Conservation (phyloP, 805 yeast species). For the Peterozyma xylosa region DNA sequence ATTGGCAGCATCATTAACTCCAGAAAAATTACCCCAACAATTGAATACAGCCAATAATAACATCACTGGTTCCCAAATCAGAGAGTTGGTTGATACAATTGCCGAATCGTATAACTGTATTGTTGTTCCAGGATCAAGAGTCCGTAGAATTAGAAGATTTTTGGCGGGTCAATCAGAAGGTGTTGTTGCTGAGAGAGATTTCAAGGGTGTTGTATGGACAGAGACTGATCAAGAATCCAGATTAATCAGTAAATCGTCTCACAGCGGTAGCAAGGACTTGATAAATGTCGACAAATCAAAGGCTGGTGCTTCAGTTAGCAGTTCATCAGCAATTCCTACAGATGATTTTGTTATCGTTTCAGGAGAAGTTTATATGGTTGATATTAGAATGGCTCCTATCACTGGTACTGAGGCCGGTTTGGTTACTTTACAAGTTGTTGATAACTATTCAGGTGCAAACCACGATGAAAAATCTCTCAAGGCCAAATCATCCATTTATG, state of each 20-base stretch:
- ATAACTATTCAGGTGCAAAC: slow-evolving; percentile 56
- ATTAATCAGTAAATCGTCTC: slow-evolving; percentile 34
- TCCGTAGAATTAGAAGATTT: slow-evolving; percentile 87
- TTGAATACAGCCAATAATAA: slow-evolving; percentile 28
- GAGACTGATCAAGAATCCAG: slow-evolving; percentile 71
- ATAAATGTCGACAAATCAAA: slow-evolving; percentile 29
- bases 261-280: slow-evolving; percentile 23
- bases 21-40: slow-evolving; percentile 63
- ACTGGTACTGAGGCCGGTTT: slow-evolving; percentile 54
- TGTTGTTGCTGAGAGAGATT: slow-evolving; percentile 83
- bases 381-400: slow-evolving; percentile 72
- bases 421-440: slow-evolving; percentile 60
- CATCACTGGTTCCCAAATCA: slow-evolving; percentile 64
- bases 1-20: slow-evolving; percentile 64
- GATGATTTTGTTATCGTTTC: slow-evolving; percentile 66
- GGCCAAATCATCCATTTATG: slow-evolving; percentile 63
- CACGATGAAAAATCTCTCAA: slow-evolving; percentile 42
- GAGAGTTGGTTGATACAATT: slow-evolving; percentile 74
- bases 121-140: slow-evolving; percentile 88
- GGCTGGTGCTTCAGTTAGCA: slow-evolving; percentile 23
- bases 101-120: slow-evolving; percentile 79
- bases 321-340: slow-evolving; percentile 59
- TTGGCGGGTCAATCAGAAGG: slow-evolving; percentile 95
- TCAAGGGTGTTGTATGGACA: slow-evolving; percentile 87
- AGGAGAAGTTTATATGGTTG: slow-evolving; percentile 85